Conservation (phyloP, 2,329 filamentous ascomycete species). For the Trichoderma lentiforme region DNA sequence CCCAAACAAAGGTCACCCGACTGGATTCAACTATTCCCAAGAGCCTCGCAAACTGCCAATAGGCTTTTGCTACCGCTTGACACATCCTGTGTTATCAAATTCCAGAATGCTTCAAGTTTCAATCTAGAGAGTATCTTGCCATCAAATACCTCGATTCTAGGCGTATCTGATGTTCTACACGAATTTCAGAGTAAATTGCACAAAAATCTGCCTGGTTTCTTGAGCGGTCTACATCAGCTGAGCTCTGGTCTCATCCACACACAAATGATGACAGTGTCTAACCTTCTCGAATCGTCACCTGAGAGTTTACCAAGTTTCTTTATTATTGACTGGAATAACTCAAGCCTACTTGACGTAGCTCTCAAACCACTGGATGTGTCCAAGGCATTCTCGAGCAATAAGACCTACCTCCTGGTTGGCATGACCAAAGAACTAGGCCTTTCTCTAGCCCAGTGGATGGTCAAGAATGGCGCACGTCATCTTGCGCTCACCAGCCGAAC, state of each 20-base stretch:
- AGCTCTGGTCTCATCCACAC: neutral
- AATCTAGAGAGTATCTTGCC: neutral
- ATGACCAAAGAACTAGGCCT: neutral
- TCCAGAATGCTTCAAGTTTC: neutral
- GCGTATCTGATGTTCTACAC: neutral
- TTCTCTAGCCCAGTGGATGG: neutral
- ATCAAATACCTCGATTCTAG: neutral
- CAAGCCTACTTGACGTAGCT: neutral
- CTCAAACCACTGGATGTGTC: neutral
- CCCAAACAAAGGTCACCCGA: neutral
- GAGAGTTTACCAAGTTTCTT: neutral
- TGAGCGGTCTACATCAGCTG: neutral
- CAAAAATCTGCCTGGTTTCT: neutral
- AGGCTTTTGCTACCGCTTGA: neutral
- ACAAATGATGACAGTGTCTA: neutral
- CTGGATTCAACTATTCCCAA: neutral
- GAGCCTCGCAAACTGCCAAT: neutral
- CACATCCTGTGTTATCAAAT: neutral
- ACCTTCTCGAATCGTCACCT: neutral
- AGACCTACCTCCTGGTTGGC: neutral
- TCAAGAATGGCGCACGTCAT: neutral
- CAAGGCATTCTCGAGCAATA: neutral
- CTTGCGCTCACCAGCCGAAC: neutral
- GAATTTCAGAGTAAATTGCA: neutral
- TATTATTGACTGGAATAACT: neutral